Base-by-base conservation (phyloP, 2,329 filamentous ascomycete species). In the Raffaelea ambrosiae region DNA sequence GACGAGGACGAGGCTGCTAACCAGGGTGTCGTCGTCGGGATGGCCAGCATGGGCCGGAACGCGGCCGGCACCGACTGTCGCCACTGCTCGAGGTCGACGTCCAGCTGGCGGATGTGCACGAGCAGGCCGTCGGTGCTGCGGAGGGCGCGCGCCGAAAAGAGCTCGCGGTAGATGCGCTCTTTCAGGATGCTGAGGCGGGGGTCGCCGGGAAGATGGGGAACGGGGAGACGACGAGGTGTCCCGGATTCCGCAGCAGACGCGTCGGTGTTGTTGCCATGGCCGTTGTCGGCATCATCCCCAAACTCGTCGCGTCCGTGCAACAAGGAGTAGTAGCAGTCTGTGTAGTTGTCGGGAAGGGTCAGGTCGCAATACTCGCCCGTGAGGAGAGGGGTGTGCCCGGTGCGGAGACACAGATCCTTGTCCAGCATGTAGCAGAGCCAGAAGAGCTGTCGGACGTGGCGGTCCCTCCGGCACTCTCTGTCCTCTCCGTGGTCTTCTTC, bases 351-450 rank as follows among this genome's bases (percentile, higher is more conserved):
- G 8, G 41, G 41, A 18, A 43, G 26, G n/a, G 41, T 43, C 4
- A 43, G 41, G 13, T 43, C 41, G 26, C 41, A 43, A 16, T 31
- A 43, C 9, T 31, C 41, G 8, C 19, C 41, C 5, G 26, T 33
- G 4, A 43, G n/a, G 21, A 43, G 23, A 23, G 41, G 41, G 9
- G 13, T 18, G 18, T 33, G 41, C 19, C 41, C 41, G 3, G 41
- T 43, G 13, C 14, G 41, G n/a, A 43, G 41, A 7, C 22, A 29
- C 7, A 43, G 4, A n/a, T 43, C 41, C 26, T 43, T 43, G 26
- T 43, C 41, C 16, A 33, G 13, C 22, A 33, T 31, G 41, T 43
- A 43, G 26, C 41, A 43, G n/a, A 43, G 22, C 41, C 41, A 43
- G 18, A 43, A 43, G 18, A 43, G 41, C 7, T 10, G 5, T 4